Conservation (phyloP, 192 early-diverging fungal species). For the Phlyctochytrium bullatum region DNA sequence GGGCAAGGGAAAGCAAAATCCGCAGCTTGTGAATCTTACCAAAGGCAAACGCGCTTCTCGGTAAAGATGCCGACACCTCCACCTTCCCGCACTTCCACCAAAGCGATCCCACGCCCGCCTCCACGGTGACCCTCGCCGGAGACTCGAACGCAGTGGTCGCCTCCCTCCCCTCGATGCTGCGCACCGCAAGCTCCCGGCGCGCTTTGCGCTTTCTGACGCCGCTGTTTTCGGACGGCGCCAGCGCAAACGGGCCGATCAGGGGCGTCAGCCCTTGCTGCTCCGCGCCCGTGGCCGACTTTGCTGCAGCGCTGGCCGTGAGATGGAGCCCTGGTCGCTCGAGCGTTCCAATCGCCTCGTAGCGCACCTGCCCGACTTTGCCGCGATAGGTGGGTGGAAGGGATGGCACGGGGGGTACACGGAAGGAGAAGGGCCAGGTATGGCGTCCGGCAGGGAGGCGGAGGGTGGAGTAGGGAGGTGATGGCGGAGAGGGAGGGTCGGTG, state of each 20-base stretch:
- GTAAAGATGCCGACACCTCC: constrained; percentile 14
- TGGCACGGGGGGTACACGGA: constrained; percentile 24
- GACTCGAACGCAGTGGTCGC: no score
- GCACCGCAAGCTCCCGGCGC: constrained; percentile 17
- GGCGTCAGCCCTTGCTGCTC: no score
- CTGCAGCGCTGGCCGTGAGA: no score
- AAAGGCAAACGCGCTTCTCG: constrained; percentile 18
- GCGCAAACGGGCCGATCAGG: no score
- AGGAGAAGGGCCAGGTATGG: constrained; percentile 30
- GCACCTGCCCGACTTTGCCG: constrained; percentile 16
- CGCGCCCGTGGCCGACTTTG: no score
- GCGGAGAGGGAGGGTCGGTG: background rate
- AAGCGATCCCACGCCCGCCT: background rate
- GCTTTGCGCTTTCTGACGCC: background rate
- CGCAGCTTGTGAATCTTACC: no score
- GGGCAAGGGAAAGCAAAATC: background rate
- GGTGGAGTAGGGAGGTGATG: background rate
- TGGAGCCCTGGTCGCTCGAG: constrained; percentile 13
- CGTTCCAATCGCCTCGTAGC: constrained; percentile 17
- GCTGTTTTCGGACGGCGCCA: no score
- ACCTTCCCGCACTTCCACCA: background rate
- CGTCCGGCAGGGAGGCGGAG: constrained; percentile 7
- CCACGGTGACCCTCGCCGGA: background rate
- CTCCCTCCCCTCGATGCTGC: constrained; percentile 13
- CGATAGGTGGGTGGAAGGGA: constrained; percentile 28